phyloP scores from a whole-genome alignment of 2,329 filamentous ascomycete species.

The Lasiodiplodia theobromae region DNA sequence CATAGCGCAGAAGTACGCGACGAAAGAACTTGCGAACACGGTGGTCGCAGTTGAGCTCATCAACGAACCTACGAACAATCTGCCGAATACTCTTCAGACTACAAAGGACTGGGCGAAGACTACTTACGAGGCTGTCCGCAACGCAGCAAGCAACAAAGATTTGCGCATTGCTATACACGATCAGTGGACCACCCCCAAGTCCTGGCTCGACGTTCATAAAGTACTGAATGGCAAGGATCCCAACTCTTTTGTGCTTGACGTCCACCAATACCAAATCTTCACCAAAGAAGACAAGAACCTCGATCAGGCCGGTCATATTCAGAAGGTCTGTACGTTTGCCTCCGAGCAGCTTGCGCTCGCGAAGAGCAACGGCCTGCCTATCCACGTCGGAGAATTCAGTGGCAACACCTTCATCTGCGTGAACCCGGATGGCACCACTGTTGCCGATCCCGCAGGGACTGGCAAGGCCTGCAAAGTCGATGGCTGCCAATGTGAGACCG shows the following conservation, averaged over 20 bases:
- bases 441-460: constrained; percentile 32
- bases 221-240: constrained; percentile 60
- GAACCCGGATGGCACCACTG: constrained; percentile 49
- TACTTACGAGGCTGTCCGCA: constrained; percentile 59
- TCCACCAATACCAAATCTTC: constrained; percentile 58
- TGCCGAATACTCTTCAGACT: constrained; percentile 47
- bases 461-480: constrained; percentile 42
- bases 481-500: constrained; percentile 49
- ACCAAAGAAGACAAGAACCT: constrained; percentile 44
- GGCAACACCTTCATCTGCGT: constrained; percentile 54
- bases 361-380: constrained; percentile 49
- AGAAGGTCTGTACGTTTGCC: constrained; percentile 55
- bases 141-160: constrained; percentile 56
- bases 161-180: constrained; percentile 61
- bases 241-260: constrained; percentile 68
- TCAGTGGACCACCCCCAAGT: constrained; percentile 62
- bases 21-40: constrained; percentile 48
- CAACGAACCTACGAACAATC: constrained; percentile 56
- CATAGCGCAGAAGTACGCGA: constrained; percentile 51
- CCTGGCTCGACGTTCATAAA: constrained; percentile 49
- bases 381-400: constrained; percentile 55
- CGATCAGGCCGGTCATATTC: constrained; percentile 50
- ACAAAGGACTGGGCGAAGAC: constrained; percentile 46
- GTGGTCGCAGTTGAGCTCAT: constrained; percentile 54
- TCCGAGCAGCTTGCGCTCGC: constrained; percentile 58